These are phyloP conservation scores for Rhizoclosmatium sp. DNA, from an alignment of 192 early-diverging fungal species.

Conservation along the genomic window DNA sequence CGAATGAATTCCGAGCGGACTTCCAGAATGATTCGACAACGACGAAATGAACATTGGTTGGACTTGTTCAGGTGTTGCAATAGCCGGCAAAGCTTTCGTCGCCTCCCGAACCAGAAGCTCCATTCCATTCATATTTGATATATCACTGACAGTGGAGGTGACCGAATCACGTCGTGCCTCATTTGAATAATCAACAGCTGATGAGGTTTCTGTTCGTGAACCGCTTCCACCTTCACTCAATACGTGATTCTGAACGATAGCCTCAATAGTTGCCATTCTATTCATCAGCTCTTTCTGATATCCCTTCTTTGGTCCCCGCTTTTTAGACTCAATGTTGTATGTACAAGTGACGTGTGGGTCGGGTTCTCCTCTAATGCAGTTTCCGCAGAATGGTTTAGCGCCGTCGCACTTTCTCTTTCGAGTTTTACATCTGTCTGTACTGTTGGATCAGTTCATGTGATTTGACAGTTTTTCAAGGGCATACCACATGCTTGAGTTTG, in stretches of 20 bases:
- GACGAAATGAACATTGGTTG: background rate
- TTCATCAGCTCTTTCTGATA: slow-evolving; percentile 34
- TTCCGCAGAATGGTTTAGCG: slow-evolving; percentile 53
- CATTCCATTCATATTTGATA: background rate
- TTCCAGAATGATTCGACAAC: background rate
- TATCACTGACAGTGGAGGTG: no score
- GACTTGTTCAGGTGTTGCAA: background rate
- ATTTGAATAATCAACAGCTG: no score
- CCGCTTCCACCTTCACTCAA: no score
- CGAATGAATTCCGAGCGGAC: background rate
- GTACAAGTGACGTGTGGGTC: slow-evolving; percentile 16
- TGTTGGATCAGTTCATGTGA: background rate
- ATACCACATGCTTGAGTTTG: slow-evolving; percentile 36
- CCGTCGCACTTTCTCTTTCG: slow-evolving; percentile 66
- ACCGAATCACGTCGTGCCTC: no score
- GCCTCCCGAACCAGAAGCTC: background rate
- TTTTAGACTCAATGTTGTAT: slow-evolving; percentile 31
- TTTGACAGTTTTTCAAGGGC: background rate
- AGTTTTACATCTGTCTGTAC: slow-evolving; percentile 53
- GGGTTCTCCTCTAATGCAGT: slow-evolving; percentile 46
- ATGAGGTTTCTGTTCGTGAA: no score
- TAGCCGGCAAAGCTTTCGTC: background rate
- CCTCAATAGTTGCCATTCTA: slow-evolving; percentile 34
- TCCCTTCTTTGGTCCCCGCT: slow-evolving; percentile 34
- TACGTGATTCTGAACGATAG: slow-evolving; percentile 7